Evolutionary conservation across 176 grass and related monocot genomes (phyloP), one percentile per base, ranked within the genome.

Genomic region (Eleusine indica): DNA sequence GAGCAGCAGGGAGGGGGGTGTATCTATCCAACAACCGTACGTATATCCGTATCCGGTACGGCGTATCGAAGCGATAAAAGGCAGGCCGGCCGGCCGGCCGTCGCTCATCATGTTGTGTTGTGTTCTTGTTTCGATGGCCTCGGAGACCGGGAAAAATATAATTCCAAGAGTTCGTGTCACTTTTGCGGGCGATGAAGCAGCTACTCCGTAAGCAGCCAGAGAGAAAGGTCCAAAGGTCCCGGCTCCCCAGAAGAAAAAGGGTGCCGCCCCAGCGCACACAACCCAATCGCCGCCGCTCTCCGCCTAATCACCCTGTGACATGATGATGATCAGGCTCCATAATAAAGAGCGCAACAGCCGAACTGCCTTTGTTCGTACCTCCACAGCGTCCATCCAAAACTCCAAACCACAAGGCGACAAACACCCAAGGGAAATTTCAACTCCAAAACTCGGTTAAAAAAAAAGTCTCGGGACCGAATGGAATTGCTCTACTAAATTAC

Each of bases 351-450:
- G 29, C 47, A 83, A 30, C 54, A 32, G 62, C 57, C 78, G 51
- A 62, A 19, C 71, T n/a, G 79, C 64, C 64, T 21, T 56, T 63
- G 72, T 68, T 64, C 51, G 71, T 51, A 70, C 85, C 25, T 61
- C 13, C 39, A 48, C 74, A 83, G 75, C 70, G 5, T 90, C 75
- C 75, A n/a, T 69, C 89, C 84, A 86, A 86, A 90, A 88, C 67
- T 18, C 25, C 81, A 7, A 52, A 11, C 43, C 84, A 80, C 75
- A 87, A 70, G 9, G 3, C 61, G 84, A 87, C 84, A 70, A 53
- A 40, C 6, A 5, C 11, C 9, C 8, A 3, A 32, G 2, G 41
- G 19, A 15, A 64, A 66, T 38, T 47, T 77, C 51, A 40, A 10
- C 63, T n/a, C 64, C 35, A 78, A 49, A 77, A 71, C 15, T 51